Conservation (phyloP, 2,329 filamentous ascomycete species). For the Neopestalotiopsis clavispora region DNA sequence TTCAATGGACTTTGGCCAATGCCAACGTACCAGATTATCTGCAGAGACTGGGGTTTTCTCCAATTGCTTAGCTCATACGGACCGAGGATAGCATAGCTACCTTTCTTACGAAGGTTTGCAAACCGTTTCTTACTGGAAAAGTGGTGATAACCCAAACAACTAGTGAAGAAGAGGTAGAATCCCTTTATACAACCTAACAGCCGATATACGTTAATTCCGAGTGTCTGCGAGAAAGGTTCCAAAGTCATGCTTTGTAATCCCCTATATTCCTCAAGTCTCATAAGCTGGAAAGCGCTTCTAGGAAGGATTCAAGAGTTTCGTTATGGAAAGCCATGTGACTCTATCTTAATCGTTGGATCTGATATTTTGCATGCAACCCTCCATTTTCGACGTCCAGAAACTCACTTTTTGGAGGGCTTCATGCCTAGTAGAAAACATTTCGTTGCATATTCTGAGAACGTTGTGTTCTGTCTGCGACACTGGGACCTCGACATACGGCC, state of each 20-base stretch:
- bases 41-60: too few species aligned
- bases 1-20: constrained; percentile 2
- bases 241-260: neutral
- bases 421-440: neutral
- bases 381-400: neutral
- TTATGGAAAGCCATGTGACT: neutral
- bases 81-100: too few species aligned
- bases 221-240: neutral
- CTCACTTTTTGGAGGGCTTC: neutral
- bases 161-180: neutral
- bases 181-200: neutral
- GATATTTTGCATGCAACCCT: neutral
- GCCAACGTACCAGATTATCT: neutral
- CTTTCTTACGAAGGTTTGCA: neutral
- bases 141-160: neutral
- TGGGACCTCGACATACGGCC: too few species aligned
- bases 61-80: too few species aligned
- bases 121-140: neutral
- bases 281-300: neutral
- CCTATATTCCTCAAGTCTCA: neutral
- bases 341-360: neutral
- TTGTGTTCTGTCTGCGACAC: too few species aligned
- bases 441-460: too few species aligned
- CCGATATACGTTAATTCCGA: neutral
- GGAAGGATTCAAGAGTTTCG: neutral